Conservation (phyloP, 495 filamentous ascomycete species). For the Friedmanniomyces endolithicus region DNA sequence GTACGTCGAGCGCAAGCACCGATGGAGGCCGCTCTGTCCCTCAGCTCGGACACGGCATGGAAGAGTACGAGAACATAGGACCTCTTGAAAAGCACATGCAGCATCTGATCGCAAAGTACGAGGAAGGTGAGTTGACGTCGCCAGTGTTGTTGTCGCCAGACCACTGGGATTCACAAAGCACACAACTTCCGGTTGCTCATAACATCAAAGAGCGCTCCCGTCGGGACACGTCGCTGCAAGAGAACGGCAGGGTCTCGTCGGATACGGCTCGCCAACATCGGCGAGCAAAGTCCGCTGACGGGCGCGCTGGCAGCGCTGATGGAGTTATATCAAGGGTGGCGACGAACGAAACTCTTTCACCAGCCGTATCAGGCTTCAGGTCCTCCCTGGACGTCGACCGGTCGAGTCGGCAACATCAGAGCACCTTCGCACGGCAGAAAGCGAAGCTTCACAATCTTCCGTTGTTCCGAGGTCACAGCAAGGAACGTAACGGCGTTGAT, state of each 20-base stretch:
- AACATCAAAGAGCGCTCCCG: not conserved
- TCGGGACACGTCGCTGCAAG: not conserved
- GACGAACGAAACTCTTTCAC: not conserved
- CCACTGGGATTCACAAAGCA: slow-evolving; percentile 27
- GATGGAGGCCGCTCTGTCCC: slow-evolving; percentile 1
- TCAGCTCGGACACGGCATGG: slow-evolving; percentile 10
- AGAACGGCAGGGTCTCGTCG: slow-evolving; percentile 2
- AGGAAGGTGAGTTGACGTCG: slow-evolving; percentile 8
- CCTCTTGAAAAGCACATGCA: slow-evolving; percentile 57
- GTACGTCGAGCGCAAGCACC: slow-evolving; percentile 5
- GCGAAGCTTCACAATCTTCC: slow-evolving; percentile 21
- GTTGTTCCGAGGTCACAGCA: slow-evolving; percentile 23
- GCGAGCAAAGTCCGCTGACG: slow-evolving; percentile 19
- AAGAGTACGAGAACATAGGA: slow-evolving; percentile 35
- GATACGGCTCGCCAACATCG: slow-evolving; percentile 9
- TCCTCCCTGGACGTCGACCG: not conserved
- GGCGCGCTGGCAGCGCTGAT: slow-evolving; percentile 3
- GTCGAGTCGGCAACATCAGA: not conserved
- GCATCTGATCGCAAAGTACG: slow-evolving; percentile 27
- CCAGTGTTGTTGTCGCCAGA: slow-evolving; percentile 24
- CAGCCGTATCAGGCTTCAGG: not conserved
- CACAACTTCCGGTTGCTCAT: not conserved
- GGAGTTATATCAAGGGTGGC: not conserved
- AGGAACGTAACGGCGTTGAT: slow-evolving; percentile 21
- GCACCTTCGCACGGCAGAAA: slow-evolving; percentile 9